phyloP scores from a whole-genome alignment of 2,329 filamentous ascomycete species.

The Fusarium sp. region DNA sequence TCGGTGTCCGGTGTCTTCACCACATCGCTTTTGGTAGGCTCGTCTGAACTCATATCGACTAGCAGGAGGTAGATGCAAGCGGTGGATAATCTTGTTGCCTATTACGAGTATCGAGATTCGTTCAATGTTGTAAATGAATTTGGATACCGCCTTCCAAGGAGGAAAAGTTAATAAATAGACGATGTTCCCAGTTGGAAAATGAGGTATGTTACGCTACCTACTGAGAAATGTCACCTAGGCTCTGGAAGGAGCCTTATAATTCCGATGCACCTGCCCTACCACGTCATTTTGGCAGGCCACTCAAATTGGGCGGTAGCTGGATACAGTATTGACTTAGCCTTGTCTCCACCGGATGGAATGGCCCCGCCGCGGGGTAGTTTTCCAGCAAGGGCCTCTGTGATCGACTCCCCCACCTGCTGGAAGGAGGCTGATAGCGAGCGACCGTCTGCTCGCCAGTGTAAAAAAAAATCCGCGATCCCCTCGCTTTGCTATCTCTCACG shows the following conservation, averaged over 20 bases:
- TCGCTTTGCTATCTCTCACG: slow-evolving; percentile 3
- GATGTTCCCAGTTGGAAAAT: neutral
- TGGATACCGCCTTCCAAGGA: neutral
- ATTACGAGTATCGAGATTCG: neutral
- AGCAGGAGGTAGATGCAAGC: neutral
- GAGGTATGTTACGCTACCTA: neutral
- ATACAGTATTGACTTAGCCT: neutral
- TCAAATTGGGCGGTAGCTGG: neutral
- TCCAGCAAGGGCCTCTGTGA: slow-evolving; percentile 23
- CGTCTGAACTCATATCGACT: slow-evolving; percentile 14
- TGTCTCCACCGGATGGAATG: neutral
- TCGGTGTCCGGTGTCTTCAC: neutral
- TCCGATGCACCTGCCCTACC: neutral
- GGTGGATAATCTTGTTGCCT: neutral
- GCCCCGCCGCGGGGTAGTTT: slow-evolving; percentile 31
- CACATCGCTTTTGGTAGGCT: slow-evolving; percentile 3
- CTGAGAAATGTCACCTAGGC: neutral
- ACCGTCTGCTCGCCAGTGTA: neutral
- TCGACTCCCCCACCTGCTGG: slow-evolving; percentile 7
- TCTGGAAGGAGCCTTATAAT: neutral
- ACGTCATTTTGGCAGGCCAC: neutral
- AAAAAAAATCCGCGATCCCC: slow-evolving; percentile 33
- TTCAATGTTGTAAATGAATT: too few species aligned
- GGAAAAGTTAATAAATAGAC: neutral
- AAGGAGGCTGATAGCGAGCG: neutral